Base-by-base conservation (phyloP, 495 filamentous ascomycete species). In the Penicillium paradoxum region DNA sequence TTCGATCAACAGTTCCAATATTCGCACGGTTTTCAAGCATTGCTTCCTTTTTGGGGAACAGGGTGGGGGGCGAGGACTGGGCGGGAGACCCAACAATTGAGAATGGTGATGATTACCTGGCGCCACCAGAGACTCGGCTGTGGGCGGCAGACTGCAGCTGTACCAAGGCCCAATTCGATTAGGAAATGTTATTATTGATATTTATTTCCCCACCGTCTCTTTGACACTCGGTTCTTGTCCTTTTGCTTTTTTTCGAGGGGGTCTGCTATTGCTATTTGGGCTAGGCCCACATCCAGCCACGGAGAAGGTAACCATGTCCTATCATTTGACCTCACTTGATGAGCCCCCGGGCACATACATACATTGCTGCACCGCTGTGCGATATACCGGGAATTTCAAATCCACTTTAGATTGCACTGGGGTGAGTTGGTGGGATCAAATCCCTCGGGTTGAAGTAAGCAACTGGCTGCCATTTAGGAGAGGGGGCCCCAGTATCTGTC, bases 191-290 rank as follows among this genome's bases (percentile, higher is more conserved):
- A 40, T 49, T 27, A 3, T 21, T 19, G 4, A 9, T 36, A 27
- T 36, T 21, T n/a, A n/a, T 10, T 50, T 11, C 45, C 34, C 53
- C 39, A 50, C 53, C 33, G 53, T 43, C 30, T 43, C 46, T 55
- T 45, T 17, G n/a, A 2, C 14, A 13, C 22, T 14, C 33, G 29
- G 18, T 8, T 17, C 27, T 34, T 14, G 6, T n/a, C n/a, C 24
- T 27, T 46, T 29, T 33, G 34, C 33, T 34, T 21, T 13, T 36
- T 40, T 11, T 30, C 17, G 2, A 18, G 17, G 27, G 33, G 7
- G 24, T 27, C 24, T 27, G 53, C 36, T 54, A 54, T 57, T 53
- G 29, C 41, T 19, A 45, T 53, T 21, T 39, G 24, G 50, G 15
- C 50, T 57, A 32, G 39, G 21, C 27, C 54, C 53, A 49, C 44